Conservation (phyloP, 2,329 filamentous ascomycete species). For the Fusarium sarcochroum region DNA sequence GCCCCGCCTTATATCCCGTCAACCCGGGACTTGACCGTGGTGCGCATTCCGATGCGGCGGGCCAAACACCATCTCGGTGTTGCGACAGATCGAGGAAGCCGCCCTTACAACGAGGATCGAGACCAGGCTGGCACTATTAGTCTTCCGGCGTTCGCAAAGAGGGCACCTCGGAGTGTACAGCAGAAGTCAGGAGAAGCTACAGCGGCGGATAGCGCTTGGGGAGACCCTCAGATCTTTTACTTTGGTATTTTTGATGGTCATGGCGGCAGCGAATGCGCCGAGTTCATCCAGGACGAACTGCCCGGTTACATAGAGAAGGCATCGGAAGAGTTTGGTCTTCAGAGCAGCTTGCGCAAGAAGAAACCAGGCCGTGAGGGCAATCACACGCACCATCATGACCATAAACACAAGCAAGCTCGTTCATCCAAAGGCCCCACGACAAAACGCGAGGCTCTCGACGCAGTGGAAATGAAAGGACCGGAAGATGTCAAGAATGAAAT, state of each 20-base stretch:
- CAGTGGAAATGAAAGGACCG: constrained; percentile 65
- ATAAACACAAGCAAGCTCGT: constrained; percentile 35
- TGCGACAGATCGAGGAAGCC: constrained; percentile 81
- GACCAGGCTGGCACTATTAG: constrained; percentile 95
- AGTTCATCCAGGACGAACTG: constrained; percentile 85
- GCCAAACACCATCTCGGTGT: constrained; percentile 97
- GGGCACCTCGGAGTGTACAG: constrained; percentile 76
- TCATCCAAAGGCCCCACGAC: constrained; percentile 32
- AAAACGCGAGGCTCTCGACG: constrained; percentile 48
- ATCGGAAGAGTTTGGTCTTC: constrained; percentile 80
- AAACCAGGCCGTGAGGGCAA: constrained; percentile 50
- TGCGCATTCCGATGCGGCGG: constrained; percentile 91
- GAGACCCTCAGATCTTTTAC: constrained; percentile 97
- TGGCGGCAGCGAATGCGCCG: constrained; percentile 89
- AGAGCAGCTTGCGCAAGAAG: constrained; percentile 76
- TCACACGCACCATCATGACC: constrained; percentile 39
- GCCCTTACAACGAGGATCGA: constrained; percentile 92
- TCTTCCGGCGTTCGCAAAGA: constrained; percentile 91
- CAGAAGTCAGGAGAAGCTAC: constrained; percentile 72
- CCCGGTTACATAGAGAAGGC: constrained; percentile 92
- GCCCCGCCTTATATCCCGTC: constrained; percentile 69
- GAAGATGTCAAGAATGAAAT: constrained; percentile 60
- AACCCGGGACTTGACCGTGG: constrained; percentile 87
- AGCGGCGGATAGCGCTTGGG: constrained; percentile 81
- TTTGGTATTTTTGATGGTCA: constrained; percentile 98